phyloP scores from a whole-genome alignment of 2,329 filamentous ascomycete species.

The Bertia moriformis region DNA sequence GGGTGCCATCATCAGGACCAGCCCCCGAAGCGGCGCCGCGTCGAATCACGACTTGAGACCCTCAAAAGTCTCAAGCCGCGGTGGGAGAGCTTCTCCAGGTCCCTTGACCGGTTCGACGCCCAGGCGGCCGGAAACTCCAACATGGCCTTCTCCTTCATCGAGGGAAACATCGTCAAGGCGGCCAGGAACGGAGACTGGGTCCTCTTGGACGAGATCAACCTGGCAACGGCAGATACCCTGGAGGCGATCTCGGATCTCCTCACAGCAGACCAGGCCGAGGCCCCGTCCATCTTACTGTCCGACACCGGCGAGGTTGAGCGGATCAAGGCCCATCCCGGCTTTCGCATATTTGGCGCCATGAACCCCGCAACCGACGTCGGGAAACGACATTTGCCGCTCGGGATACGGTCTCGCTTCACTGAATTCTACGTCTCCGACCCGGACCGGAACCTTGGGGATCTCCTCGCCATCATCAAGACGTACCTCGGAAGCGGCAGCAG shows the following conservation, averaged over 20 bases:
- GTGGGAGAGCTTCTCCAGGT: conserved; percentile 69
- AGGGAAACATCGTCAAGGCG: conserved; percentile 94
- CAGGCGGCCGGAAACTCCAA: conserved; percentile 59
- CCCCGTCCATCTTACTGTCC: conserved; percentile 73
- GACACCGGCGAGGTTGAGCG: conserved; percentile 89
- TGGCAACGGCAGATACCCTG: conserved; percentile 85
- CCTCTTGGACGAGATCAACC: conserved; percentile 88
- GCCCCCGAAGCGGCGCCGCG: conserved; percentile 54
- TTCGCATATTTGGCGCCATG: conserved; percentile 96
- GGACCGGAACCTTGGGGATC: conserved; percentile 71
- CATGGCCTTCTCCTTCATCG: conserved; percentile 89
- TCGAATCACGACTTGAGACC: conserved; percentile 51
- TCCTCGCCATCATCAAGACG: conserved; percentile 74
- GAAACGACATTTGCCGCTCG: conserved; percentile 82
- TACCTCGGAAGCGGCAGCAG: conserved; percentile 65
- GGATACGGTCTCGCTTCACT: conserved; percentile 81
- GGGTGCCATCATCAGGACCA: conserved; percentile 33
- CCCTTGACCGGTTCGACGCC: conserved; percentile 66
- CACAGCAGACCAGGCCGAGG: conserved; percentile 51
- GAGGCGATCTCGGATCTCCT: conserved; percentile 87
- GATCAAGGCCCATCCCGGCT: conserved; percentile 77
- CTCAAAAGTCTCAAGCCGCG: conserved; percentile 41
- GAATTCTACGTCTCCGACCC: conserved; percentile 89
- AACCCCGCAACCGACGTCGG: conserved; percentile 96
- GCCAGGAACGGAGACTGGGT: conserved; percentile 94